These are phyloP conservation scores for Bothriochloa decipiens DNA, from an alignment of 176 grass and related monocot species.

Conservation along the genomic window DNA sequence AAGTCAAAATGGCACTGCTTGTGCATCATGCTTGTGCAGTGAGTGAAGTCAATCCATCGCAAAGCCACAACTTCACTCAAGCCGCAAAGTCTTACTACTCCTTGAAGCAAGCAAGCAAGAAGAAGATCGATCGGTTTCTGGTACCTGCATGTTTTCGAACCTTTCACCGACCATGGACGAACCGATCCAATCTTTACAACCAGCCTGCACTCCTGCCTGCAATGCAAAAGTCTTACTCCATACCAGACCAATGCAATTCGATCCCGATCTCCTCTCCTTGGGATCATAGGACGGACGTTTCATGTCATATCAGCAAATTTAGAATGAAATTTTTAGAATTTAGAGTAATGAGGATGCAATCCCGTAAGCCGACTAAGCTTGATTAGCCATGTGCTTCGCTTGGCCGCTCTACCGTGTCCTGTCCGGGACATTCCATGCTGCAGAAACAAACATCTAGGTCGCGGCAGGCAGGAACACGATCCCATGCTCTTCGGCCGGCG, in stretches of 20 bases:
- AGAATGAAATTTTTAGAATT: not conserved
- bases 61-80: not conserved
- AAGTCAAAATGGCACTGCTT: slow-evolving; percentile 5
- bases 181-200: not conserved
- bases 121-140: not conserved
- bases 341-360: not conserved
- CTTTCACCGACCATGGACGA: not conserved
- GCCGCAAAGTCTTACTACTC: not conserved
- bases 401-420: too few species aligned
- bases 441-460: not conserved
- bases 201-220: not conserved
- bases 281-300: not conserved
- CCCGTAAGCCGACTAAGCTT: not conserved
- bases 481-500: slow-evolving; percentile 13
- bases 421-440: not conserved
- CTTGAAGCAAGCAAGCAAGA: not conserved
- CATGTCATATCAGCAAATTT: not conserved
- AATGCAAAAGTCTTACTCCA: too few species aligned
- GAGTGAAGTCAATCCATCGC: slow-evolving; percentile 16
- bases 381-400: not conserved
- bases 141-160: not conserved
- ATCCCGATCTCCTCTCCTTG: too few species aligned
- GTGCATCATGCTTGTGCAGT: not conserved
- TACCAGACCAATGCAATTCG: not conserved
- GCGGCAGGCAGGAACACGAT: not conserved